phyloP scores from a whole-genome alignment of 768 basidiomycete genomes.

The Tulasnella calospora region DNA sequence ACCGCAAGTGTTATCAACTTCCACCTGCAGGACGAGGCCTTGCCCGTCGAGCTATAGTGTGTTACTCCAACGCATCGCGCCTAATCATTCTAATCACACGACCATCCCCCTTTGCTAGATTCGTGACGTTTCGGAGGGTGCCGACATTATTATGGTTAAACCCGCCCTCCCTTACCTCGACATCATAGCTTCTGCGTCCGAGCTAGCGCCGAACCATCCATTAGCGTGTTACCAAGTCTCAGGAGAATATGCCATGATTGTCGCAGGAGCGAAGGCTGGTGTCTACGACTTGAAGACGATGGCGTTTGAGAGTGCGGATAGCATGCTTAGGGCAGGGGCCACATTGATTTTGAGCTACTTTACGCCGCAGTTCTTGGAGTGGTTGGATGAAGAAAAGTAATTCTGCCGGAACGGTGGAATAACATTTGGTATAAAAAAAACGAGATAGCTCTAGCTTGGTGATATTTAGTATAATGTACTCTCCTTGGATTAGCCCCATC shows the following conservation, averaged over 20 bases:
- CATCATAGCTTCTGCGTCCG: slow-evolving; percentile 81
- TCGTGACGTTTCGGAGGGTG: slow-evolving; percentile 86
- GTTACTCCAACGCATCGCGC: slow-evolving; percentile 35
- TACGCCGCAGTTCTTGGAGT: slow-evolving; percentile 92
- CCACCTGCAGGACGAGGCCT: slow-evolving; percentile 84
- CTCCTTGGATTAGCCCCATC: no score
- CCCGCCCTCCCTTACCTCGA: slow-evolving; percentile 95
- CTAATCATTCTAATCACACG: background rate
- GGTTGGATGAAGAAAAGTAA: slow-evolving; percentile 46
- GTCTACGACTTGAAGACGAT: slow-evolving; percentile 88
- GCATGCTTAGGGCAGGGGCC: slow-evolving; percentile 92
- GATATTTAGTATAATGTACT: background rate
- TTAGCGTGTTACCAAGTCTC: slow-evolving; percentile 98
- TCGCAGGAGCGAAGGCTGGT: slow-evolving; percentile 86
- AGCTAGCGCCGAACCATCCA: slow-evolving; percentile 78
- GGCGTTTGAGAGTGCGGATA: slow-evolving; percentile 90
- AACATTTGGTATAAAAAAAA: background rate
- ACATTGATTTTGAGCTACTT: slow-evolving; percentile 92
- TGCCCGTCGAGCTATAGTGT: slow-evolving; percentile 85
- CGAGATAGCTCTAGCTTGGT: background rate
- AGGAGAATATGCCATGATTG: slow-evolving; percentile 96
- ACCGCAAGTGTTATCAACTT: slow-evolving; percentile 97
- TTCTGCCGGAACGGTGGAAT: background rate
- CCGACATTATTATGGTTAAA: slow-evolving; percentile 99
- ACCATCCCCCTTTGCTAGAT: slow-evolving; percentile 45